Evolutionary conservation across 2,329 filamentous ascomycete genomes (phyloP).

Genomic region (Aspergillus sp.): DNA sequence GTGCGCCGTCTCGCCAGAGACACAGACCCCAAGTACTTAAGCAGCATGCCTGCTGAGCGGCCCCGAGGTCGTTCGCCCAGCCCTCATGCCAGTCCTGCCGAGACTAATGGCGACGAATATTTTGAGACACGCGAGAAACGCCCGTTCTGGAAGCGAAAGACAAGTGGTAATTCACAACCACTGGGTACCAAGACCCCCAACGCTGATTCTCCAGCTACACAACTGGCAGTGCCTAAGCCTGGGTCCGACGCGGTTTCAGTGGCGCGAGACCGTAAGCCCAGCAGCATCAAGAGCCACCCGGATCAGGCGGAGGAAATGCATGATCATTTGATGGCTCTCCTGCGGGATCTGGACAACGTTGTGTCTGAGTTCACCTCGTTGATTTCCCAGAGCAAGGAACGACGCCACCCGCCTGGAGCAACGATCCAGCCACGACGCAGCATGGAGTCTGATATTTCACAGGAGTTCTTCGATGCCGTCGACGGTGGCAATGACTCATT

Average conservation of each 20-base stretch:
- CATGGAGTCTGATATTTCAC: constrained; percentile 73
- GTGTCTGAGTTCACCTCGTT: constrained; percentile 76
- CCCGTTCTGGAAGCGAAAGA: constrained; percentile 90
- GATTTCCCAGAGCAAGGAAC: constrained; percentile 72
- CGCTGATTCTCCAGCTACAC: constrained; percentile 45
- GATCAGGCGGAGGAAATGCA: constrained; percentile 65
- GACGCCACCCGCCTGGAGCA: constrained; percentile 56
- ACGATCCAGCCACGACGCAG: constrained; percentile 59
- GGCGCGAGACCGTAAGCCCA: constrained; percentile 28
- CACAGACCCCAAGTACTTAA: constrained; percentile 61
- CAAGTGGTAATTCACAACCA: constrained; percentile 47
- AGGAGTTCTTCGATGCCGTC: constrained; percentile 94
- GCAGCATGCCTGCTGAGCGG: constrained; percentile 15
- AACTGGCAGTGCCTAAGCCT: constrained; percentile 47
- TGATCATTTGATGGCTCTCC: constrained; percentile 76
- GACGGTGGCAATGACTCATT: constrained; percentile 59
- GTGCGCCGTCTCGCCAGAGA: constrained; percentile 82
- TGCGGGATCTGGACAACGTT: constrained; percentile 78
- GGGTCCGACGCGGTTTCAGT: constrained; percentile 19
- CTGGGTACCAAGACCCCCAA: constrained; percentile 40
- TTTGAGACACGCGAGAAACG: constrained; percentile 52
- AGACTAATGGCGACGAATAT: constrained; percentile 31
- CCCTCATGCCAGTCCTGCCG: constrained; percentile 24
- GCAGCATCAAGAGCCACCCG: constrained; percentile 24
- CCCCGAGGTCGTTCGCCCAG: constrained; percentile 30